Base-by-base conservation (phyloP, 345 rosid genomes). In the Trapa incisa region DNA sequence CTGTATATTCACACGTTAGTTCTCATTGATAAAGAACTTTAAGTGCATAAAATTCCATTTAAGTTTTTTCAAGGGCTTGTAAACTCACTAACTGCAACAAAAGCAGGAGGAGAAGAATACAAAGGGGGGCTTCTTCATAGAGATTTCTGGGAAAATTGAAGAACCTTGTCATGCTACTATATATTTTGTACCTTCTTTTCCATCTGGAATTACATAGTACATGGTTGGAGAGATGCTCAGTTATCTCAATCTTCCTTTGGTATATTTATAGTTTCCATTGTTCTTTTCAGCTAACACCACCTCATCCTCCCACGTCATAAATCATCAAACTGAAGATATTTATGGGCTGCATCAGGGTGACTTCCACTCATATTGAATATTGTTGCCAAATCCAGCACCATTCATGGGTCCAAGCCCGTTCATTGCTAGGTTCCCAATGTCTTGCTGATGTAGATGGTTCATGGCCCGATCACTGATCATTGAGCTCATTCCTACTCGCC, bases 331-430 rank as follows among this genome's bases (percentile, higher is more conserved):
- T 50, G 75, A 73, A 39, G 41, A 39, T 39, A 58, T 22, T 52
- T 63, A 47, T 38, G 33, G 60, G 10, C 60, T 17, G 33, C 37
- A 37, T 83, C 77, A 85, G 2, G 89, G 84, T 52, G 94, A 75
- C 52, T 83, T 93, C 96, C 96, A 94, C 74, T 89, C 96, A 77
- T 82, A 86, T 62, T 80, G 97, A 66, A 82, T 77, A 85, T 91
- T 91, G 81, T 67, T 85, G 72, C 77, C 86, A 79, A 58, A 58
- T 35, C 63, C 63, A 35, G 38, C 38, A 58, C 91, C 85, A 48
- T 84, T 87, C 66, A 76, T 89, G 17, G 95, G 87, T 76, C 96
- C 97, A 68, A 88, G 56, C 42, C 95, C 95, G 66, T 66, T 69
- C 6, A 89, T 86, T 70, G 87, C 75, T 39, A 65, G 92, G 79